These are phyloP conservation scores for Botryotinia globosa DNA, from an alignment of 2,329 filamentous ascomycete species.

Conservation along the genomic window DNA sequence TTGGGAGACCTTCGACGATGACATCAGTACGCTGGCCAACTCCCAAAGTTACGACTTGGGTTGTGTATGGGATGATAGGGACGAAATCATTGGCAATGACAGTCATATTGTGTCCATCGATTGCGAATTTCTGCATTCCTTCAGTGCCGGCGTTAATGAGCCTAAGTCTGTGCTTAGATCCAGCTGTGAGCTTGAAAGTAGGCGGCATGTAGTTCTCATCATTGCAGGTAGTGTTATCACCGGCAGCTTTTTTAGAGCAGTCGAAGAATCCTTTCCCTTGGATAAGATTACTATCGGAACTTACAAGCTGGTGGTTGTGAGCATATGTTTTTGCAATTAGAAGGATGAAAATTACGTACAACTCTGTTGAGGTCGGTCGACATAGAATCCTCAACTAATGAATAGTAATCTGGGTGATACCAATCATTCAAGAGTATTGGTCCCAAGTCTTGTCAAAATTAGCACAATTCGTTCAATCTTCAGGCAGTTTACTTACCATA, in stretches of 20 bases:
- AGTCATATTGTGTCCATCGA: slow-evolving; percentile 53
- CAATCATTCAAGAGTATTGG: slow-evolving; percentile 43
- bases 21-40: slow-evolving; percentile 43
- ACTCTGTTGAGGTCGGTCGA: slow-evolving; percentile 3
- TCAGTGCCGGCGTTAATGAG: slow-evolving; percentile 48
- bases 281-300: slow-evolving; percentile 37
- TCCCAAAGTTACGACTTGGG: slow-evolving; percentile 42
- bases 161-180: slow-evolving; percentile 46
- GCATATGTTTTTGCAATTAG: not conserved
- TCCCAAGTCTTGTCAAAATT: slow-evolving; percentile 47
- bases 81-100: slow-evolving; percentile 63
- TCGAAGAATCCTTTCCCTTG: slow-evolving; percentile 33
- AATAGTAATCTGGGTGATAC: slow-evolving; percentile 45
- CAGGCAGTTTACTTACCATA: slow-evolving; percentile 39
- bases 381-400: slow-evolving; percentile 45
- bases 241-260: slow-evolving; percentile 22
- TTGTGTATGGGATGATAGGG: slow-evolving; percentile 59
- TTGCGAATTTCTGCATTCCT: slow-evolving; percentile 45
- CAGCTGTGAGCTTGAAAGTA: slow-evolving; percentile 41
- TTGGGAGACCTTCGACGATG: slow-evolving; percentile 45
- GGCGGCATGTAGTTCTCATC: slow-evolving; percentile 24
- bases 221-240: slow-evolving; percentile 22
- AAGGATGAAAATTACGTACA: not conserved
- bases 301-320: slow-evolving; percentile 13
- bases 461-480: not conserved